These are phyloP conservation scores for Furcasterigmium sp. DNA, from an alignment of 2,329 filamentous ascomycete species.

Conservation along the genomic window DNA sequence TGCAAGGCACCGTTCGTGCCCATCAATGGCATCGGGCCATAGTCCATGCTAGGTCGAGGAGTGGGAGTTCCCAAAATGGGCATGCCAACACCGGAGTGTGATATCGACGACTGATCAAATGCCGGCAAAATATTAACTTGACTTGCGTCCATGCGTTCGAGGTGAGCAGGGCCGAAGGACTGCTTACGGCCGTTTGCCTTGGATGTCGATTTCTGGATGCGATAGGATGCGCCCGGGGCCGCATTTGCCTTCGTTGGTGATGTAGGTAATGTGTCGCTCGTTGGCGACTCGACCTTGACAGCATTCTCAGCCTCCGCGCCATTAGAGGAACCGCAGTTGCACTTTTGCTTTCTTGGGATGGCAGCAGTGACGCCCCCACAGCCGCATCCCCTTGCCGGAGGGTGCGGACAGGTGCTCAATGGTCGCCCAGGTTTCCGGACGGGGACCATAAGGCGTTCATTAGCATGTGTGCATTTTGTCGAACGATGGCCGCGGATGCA, in stretches of 20 bases:
- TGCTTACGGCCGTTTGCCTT: constrained; percentile 36
- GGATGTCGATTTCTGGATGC: constrained; percentile 38
- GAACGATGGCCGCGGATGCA: constrained; percentile 73
- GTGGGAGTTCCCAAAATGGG: constrained; percentile 9
- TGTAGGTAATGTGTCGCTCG: constrained; percentile 21
- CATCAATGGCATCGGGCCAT: constrained; percentile 10
- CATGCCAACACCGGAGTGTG: constrained; percentile 17
- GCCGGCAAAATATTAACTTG: constrained; percentile 42
- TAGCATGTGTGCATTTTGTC: constrained; percentile 66
- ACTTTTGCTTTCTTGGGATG: constrained; percentile 54
- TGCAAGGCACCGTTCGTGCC: constrained; percentile 8
- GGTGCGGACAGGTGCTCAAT: constrained; percentile 64
- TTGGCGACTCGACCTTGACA: constrained; percentile 16
- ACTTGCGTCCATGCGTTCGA: constrained; percentile 49
- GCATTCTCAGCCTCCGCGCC: constrained; percentile 6
- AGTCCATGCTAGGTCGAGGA: constrained; percentile 8
- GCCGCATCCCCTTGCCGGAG: constrained; percentile 53
- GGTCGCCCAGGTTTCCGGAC: constrained; percentile 69
- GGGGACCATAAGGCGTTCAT: constrained; percentile 63
- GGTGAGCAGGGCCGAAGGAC: constrained; percentile 41
- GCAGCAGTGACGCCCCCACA: constrained; percentile 61
- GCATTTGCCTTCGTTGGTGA: constrained; percentile 28
- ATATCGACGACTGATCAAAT: constrained; percentile 13
- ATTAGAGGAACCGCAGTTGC: constrained; percentile 38
- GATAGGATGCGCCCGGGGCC: constrained; percentile 24